Evolutionary conservation across 179 eudicot species (phyloP).

Genomic region (Spergularia azorica): DNA sequence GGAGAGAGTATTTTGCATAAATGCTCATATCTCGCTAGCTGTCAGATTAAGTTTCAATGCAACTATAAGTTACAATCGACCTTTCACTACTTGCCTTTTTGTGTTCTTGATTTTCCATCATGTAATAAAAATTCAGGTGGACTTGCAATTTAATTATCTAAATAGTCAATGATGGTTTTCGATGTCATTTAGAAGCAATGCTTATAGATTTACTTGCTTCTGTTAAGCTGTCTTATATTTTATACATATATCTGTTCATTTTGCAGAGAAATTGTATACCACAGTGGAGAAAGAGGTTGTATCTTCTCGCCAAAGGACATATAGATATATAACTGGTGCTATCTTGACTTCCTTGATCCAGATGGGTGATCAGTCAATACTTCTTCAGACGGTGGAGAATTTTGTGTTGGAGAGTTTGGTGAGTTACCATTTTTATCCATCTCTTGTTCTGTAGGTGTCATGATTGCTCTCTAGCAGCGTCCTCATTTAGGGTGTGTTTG

Average conservation of each 20-base stretch:
- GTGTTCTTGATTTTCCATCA: too few species aligned
- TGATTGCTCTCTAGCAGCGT: not conserved
- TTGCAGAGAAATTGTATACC: slow-evolving; percentile 50
- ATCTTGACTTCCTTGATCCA: slow-evolving; percentile 67
- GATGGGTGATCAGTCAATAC: slow-evolving; percentile 73
- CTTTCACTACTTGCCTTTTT: not conserved
- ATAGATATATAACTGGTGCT: slow-evolving; percentile 48
- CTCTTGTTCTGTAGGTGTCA: not conserved
- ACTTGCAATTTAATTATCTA: not conserved
- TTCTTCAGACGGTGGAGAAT: slow-evolving; percentile 65
- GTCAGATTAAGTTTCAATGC: too few species aligned
- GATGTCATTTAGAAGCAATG: not conserved
- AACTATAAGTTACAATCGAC: not conserved
- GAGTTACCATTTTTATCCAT: slow-evolving; percentile 34
- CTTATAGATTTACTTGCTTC: not conserved
- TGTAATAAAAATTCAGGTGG: not conserved
- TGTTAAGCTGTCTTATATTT: not conserved
- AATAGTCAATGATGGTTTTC: not conserved
- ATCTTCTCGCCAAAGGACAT: slow-evolving; percentile 42
- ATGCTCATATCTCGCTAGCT: not conserved
- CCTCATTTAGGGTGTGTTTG: too few species aligned
- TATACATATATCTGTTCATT: not conserved
- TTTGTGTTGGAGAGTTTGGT: slow-evolving; percentile 64
- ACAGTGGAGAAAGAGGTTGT: slow-evolving; percentile 29
- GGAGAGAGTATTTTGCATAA: not conserved